Percentiles rank a stretch among this genome's conserved stretches.
Conservation (phyloP, 306 rosid species). For the Cucurbita pepo region DNA sequence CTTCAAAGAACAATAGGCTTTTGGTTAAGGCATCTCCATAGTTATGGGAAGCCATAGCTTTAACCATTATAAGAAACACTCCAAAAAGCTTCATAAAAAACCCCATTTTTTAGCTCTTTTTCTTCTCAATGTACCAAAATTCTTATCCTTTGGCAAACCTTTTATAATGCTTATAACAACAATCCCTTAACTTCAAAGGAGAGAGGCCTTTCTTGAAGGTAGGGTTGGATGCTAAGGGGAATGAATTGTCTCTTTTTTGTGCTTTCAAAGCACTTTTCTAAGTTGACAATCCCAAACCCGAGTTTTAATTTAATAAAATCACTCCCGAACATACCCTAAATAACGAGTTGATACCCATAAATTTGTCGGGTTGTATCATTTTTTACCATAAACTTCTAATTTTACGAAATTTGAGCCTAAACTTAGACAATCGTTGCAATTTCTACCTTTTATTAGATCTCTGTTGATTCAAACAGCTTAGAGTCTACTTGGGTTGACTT, state of each 20-base stretch:
- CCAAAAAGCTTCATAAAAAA: not conserved
- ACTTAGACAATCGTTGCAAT: too few species aligned
- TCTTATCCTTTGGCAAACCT: not conserved
- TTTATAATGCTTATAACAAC: not conserved
- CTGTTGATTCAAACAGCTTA: too few species aligned
- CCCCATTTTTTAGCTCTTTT: not conserved
- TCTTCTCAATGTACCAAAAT: not conserved
- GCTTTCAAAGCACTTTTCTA: not conserved
- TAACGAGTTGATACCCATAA: too few species aligned
- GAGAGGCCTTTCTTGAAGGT: not conserved
- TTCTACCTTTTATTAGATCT: too few species aligned
- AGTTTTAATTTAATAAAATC: too few species aligned
- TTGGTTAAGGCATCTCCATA: slow-evolving; percentile 40
- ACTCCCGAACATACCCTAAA: too few species aligned
- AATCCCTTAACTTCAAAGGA: not conserved
- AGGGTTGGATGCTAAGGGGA: not conserved
- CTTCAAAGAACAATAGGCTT: slow-evolving; percentile 43
- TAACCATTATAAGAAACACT: not conserved
- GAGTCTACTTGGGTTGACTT: too few species aligned
- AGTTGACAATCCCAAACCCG: not conserved
- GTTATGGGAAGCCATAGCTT: slow-evolving; percentile 9
- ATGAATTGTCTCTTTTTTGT: not conserved
- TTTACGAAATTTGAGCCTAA: too few species aligned
- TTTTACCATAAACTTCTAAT: too few species aligned
- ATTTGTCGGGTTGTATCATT: too few species aligned